phyloP scores from a whole-genome alignment of 148 eudicot genomes.

The Heliamphora exappendiculata region DNA sequence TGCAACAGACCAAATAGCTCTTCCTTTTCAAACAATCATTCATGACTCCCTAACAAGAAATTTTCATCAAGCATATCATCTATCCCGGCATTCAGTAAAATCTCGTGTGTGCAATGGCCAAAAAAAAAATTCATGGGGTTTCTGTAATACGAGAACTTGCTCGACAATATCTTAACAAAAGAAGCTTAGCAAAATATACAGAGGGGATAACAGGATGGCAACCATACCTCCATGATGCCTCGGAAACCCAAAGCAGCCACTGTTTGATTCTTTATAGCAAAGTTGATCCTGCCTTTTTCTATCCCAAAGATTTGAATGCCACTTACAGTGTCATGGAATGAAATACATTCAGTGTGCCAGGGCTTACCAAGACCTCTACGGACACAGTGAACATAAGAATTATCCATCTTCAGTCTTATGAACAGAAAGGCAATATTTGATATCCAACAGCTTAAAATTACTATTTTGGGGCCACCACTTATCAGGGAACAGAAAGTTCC shows the following conservation, averaged over 20 bases:
- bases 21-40: not conserved
- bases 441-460: not conserved
- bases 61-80: too few species aligned
- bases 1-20: too few species aligned
- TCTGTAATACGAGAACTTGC: not conserved
- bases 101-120: not conserved
- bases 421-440: not conserved
- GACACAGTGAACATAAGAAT: not conserved
- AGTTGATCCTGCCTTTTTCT: not conserved
- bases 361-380: not conserved
- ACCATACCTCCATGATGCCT: not conserved
- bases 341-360: conserved; percentile 1
- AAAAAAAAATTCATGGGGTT: not conserved
- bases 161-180: not conserved
- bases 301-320: not conserved
- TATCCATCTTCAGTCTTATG: not conserved
- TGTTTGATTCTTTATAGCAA: not conserved
- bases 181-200: not conserved
- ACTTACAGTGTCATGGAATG: not conserved
- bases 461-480: not conserved
- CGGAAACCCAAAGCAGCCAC: not conserved
- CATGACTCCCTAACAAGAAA: not conserved
- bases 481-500: not conserved
- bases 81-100: not conserved
- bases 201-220: not conserved